Percentiles rank a stretch among this genome's conserved stretches.
phyloP scores from a whole-genome alignment of 2,329 filamentous ascomycete species.

The Ophiostoma ulmi region DNA sequence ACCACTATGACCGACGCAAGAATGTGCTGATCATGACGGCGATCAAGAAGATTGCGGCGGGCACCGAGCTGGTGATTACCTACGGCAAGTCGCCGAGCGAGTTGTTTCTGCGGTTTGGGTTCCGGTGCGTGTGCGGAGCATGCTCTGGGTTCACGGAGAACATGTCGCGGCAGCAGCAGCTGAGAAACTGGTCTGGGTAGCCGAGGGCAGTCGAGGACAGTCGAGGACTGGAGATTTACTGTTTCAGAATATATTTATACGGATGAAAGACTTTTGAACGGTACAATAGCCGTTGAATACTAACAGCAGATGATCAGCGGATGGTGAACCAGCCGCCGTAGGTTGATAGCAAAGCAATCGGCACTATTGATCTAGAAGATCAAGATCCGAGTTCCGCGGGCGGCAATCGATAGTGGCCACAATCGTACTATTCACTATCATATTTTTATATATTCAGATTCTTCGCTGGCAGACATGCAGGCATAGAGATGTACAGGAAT shows the following conservation, averaged over 20 bases:
- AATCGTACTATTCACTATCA: neutral
- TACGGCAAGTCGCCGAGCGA: slow-evolving; percentile 28
- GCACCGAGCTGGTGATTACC: slow-evolving; percentile 29
- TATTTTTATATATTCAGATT: no score
- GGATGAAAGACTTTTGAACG: no score
- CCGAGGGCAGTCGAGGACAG: no score
- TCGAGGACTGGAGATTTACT: neutral
- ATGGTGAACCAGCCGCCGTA: no score
- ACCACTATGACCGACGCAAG: slow-evolving; percentile 36
- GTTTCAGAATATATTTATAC: no score
- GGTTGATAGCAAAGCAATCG: no score
- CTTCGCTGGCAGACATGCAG: no score
- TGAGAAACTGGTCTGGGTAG: neutral
- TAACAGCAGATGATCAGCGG: no score
- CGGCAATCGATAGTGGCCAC: neutral
- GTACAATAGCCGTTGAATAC: no score
- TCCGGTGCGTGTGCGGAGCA: slow-evolving; percentile 28
- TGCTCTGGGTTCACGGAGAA: slow-evolving; percentile 24
- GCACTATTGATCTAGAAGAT: neutral
- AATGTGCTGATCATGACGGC: slow-evolving; percentile 42
- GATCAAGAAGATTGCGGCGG: slow-evolving; percentile 17
- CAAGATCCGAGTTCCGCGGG: neutral
- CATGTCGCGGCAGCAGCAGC: neutral
- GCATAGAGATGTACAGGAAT: no score
- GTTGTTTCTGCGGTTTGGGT: slow-evolving; percentile 28